Conservation (phyloP, 352 stramenopile species). For the Pythium plurisporium region DNA sequence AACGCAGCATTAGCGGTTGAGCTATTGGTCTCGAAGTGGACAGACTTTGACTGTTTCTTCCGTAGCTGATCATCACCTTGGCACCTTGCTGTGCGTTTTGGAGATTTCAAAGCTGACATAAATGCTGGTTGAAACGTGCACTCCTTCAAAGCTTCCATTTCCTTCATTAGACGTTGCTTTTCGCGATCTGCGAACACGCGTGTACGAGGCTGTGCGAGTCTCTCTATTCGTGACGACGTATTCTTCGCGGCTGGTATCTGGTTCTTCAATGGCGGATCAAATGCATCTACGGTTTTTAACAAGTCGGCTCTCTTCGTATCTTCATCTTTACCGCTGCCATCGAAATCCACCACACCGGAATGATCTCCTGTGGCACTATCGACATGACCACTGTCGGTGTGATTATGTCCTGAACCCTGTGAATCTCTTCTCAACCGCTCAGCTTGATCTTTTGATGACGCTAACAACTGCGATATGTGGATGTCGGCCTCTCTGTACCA, state of each 20-base stretch:
- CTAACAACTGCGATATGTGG: neutral
- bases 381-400: no score
- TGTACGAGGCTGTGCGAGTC: conserved; percentile 48
- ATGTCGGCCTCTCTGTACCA: neutral
- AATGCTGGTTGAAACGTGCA: conserved; percentile 59
- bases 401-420: no score
- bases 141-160: conserved; percentile 57
- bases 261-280: no score
- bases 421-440: no score
- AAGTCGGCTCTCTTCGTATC: no score
- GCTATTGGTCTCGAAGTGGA: conserved; percentile 1
- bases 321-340: neutral
- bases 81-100: neutral
- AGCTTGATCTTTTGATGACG: neutral
- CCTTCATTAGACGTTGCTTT: conserved; percentile 47
- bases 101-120: neutral
- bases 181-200: conserved; percentile 56
- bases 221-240: conserved; percentile 19
- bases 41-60: neutral
- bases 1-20: conserved; percentile 23
- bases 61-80: neutral
- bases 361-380: no score
- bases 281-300: no score
- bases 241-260: no score
- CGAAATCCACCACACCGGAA: no score